Percentiles rank a stretch among this genome's conserved stretches.
phyloP scores from a whole-genome alignment of 2,329 filamentous ascomycete genomes.

The Periconia sp. region DNA sequence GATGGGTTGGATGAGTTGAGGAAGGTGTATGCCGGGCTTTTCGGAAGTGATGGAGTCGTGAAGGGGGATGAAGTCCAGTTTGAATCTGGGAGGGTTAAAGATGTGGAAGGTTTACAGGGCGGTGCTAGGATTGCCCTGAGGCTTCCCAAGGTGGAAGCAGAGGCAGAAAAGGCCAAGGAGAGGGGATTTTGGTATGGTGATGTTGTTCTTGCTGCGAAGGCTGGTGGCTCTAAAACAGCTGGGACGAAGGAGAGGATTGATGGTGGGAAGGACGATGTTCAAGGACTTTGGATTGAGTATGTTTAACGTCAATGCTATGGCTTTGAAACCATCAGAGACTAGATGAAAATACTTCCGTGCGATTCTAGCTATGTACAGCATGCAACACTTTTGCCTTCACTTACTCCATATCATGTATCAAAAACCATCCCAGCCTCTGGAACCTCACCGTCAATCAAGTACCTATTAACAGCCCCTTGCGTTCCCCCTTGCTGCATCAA shows the following conservation, averaged over 20 bases:
- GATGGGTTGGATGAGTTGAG: constrained; percentile 19
- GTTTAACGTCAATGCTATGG: no score
- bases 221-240: constrained; percentile 6
- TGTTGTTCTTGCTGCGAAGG: constrained; percentile 26
- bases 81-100: constrained; percentile 19
- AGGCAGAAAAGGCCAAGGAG: constrained; percentile 18
- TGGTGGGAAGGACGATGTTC: constrained; percentile 15
- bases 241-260: constrained; percentile 23
- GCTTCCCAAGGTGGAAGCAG: constrained; percentile 24
- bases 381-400: no score
- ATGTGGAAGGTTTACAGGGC: constrained; percentile 14
- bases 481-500: no score
- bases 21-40: constrained; percentile 17
- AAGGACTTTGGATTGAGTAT: constrained; percentile 34
- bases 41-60: constrained; percentile 15
- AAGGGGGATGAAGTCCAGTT: constrained; percentile 18
- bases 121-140: constrained; percentile 27
- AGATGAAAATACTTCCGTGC: no score
- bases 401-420: no score
- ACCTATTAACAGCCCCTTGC: no score
- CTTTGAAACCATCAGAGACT: no score
- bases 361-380: no score
- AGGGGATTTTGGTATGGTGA: constrained; percentile 34
- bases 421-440: no score
- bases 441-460: no score